A percentile compares a stretch with the other conserved stretches of the same genome.
phyloP scores from a whole-genome alignment of 345 rosid species.

The Leavenworthia alabamica region DNA sequence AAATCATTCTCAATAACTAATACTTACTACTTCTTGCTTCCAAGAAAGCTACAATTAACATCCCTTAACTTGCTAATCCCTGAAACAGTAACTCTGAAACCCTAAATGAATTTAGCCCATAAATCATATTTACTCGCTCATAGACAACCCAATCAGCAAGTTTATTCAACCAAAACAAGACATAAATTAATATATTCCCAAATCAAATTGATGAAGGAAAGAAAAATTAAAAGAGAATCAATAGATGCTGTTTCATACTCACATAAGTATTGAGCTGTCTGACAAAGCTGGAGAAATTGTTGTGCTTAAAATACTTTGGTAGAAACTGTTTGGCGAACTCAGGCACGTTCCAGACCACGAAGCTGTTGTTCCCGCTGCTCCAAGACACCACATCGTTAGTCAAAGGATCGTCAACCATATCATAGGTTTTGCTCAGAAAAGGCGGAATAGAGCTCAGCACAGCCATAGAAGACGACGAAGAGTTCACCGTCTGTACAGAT shows the following conservation, averaged over 20 bases:
- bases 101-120: too few species aligned
- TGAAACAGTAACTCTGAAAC: neutral
- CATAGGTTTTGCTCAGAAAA: slow-evolving; percentile 53
- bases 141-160: too few species aligned
- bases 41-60: neutral
- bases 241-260: too few species aligned
- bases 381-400: slow-evolving; percentile 48
- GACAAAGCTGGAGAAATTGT: slow-evolving; percentile 57
- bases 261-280: slow-evolving; percentile 62
- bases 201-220: neutral
- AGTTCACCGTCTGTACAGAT: slow-evolving; percentile 27
- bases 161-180: too few species aligned
- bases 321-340: slow-evolving; percentile 43
- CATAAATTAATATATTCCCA: too few species aligned
- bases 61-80: neutral
- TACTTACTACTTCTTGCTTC: neutral
- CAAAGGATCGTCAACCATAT: slow-evolving; percentile 48
- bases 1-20: neutral
- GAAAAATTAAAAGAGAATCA: neutral
- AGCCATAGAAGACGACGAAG: neutral
- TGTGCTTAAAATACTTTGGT: slow-evolving; percentile 60
- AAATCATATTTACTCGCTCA: too few species aligned
- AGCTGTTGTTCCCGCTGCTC: slow-evolving; percentile 47
- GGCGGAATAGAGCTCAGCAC: slow-evolving; percentile 39
- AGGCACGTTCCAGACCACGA: slow-evolving; percentile 51